phyloP scores from a whole-genome alignment of 768 basidiomycete genomes.

The Guyanaporus albipodus region DNA sequence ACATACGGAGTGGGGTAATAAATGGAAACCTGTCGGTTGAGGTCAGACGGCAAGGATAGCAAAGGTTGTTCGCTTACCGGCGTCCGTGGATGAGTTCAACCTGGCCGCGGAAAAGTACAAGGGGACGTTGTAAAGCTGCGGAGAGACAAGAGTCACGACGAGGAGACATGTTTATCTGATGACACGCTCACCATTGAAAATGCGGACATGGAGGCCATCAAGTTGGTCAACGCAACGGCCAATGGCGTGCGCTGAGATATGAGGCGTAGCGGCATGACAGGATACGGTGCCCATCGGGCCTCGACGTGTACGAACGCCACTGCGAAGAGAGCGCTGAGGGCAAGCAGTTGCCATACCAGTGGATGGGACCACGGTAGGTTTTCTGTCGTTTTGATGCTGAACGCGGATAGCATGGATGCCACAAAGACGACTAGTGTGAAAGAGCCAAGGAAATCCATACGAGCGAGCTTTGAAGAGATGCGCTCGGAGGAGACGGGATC shows the following conservation, averaged over 20 bases:
- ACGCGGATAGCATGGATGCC: slow-evolving; percentile 69
- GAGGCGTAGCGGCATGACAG: slow-evolving; percentile 85
- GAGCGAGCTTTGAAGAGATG: slow-evolving; percentile 59
- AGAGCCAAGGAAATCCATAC: slow-evolving; percentile 84
- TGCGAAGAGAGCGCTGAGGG: slow-evolving; percentile 50
- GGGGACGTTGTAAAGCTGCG: slow-evolving; percentile 80
- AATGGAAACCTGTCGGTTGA: slow-evolving; percentile 60
- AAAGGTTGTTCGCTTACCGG: slow-evolving; percentile 50
- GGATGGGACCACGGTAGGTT: slow-evolving; percentile 75
- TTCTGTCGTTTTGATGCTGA: slow-evolving; percentile 75
- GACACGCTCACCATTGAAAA: slow-evolving; percentile 64
- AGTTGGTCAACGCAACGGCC: slow-evolving; percentile 75
- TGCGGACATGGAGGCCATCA: slow-evolving; percentile 70
- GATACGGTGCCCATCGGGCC: slow-evolving; percentile 70
- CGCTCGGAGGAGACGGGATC: slow-evolving; percentile 57
- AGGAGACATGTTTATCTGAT: not conserved
- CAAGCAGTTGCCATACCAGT: slow-evolving; percentile 62
- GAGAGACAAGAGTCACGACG: slow-evolving; percentile 3
- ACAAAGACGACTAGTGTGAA: slow-evolving; percentile 71
- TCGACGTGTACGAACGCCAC: slow-evolving; percentile 74
- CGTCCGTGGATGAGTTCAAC: slow-evolving; percentile 58
- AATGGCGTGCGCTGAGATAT: slow-evolving; percentile 76
- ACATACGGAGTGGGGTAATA: slow-evolving; percentile 86
- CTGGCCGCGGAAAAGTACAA: slow-evolving; percentile 86
- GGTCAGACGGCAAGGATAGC: slow-evolving; percentile 6